Conservation (phyloP, 495 filamentous ascomycete species). For the Geopyxis carbonaria region DNA sequence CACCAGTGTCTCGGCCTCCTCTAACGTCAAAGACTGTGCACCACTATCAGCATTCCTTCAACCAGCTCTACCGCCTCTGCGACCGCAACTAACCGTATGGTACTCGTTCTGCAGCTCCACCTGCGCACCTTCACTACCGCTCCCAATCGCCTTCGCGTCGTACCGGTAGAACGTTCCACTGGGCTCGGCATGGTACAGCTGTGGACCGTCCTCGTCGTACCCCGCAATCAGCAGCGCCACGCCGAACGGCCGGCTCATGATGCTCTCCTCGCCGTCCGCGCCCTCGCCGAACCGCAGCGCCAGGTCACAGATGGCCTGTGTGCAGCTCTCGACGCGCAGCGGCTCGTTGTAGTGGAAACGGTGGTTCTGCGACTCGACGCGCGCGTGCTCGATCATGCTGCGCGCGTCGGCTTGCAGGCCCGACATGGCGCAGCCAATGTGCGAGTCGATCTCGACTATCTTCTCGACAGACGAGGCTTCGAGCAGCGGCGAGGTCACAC, state of each 20-base stretch:
- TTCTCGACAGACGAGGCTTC: slow-evolving; percentile 96
- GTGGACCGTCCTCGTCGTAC: slow-evolving; percentile 91
- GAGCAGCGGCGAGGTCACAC: slow-evolving; percentile 89
- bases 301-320: slow-evolving; percentile 95
- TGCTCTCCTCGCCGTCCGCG: slow-evolving; percentile 93
- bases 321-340: slow-evolving; percentile 89
- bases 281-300: slow-evolving; percentile 93
- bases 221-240: slow-evolving; percentile 93
- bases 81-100: slow-evolving; percentile 65
- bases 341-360: slow-evolving; percentile 92
- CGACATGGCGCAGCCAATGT: slow-evolving; percentile 97
- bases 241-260: slow-evolving; percentile 93
- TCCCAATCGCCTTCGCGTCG: slow-evolving; percentile 96
- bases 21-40: slow-evolving; percentile 62
- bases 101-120: slow-evolving; percentile 97
- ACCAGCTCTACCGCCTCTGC: too few relatives aligned
- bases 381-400: slow-evolving; percentile 91
- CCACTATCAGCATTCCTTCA: slow-evolving; percentile 9
- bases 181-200: slow-evolving; percentile 94
- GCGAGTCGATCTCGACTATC: slow-evolving; percentile 96
- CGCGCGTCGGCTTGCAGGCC: slow-evolving; percentile 93
- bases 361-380: slow-evolving; percentile 92
- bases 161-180: slow-evolving; percentile 97
- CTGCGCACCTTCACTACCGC: slow-evolving; percentile 89
- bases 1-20: slow-evolving; percentile 84